phyloP scores from a whole-genome alignment of 805 yeast genomes.

The Schizosaccharomyces lindneri region DNA sequence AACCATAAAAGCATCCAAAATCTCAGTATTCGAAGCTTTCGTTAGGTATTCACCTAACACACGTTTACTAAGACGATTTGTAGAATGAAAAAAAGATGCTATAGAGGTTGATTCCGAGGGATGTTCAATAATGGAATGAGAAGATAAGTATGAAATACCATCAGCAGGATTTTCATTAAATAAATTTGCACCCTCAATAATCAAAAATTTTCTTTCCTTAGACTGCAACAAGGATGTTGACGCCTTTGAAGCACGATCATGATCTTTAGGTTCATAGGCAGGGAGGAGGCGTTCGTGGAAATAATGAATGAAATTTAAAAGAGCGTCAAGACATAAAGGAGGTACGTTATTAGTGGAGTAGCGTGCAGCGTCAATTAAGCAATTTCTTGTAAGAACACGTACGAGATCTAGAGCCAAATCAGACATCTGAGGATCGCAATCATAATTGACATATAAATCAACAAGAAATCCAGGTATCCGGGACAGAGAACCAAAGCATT shows the following conservation, averaged over 20 bases:
- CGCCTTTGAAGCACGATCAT: background rate
- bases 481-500: conserved; percentile 38
- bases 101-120: conserved; percentile 30
- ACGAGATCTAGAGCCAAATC: conserved; percentile 48
- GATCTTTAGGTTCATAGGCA: background rate
- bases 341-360: conserved; percentile 34
- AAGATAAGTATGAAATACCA: conserved; percentile 44
- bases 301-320: conserved; percentile 24
- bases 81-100: conserved; percentile 52
- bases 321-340: conserved; percentile 75
- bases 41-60: conserved; percentile 69
- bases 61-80: conserved; percentile 67
- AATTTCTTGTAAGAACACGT: conserved; percentile 35
- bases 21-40: conserved; percentile 36
- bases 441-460: conserved; percentile 55
- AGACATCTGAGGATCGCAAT: conserved; percentile 68
- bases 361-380: background rate
- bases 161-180: conserved; percentile 60
- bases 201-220: conserved; percentile 34
- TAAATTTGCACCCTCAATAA: conserved; percentile 44
- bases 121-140: conserved; percentile 35
- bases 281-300: conserved; percentile 8
- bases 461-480: conserved; percentile 56
- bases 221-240: conserved; percentile 5
- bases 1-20: conserved; percentile 39